These are phyloP conservation scores for Oryza nivara DNA, from an alignment of 176 grass and related monocot species.

Conservation along the genomic window DNA sequence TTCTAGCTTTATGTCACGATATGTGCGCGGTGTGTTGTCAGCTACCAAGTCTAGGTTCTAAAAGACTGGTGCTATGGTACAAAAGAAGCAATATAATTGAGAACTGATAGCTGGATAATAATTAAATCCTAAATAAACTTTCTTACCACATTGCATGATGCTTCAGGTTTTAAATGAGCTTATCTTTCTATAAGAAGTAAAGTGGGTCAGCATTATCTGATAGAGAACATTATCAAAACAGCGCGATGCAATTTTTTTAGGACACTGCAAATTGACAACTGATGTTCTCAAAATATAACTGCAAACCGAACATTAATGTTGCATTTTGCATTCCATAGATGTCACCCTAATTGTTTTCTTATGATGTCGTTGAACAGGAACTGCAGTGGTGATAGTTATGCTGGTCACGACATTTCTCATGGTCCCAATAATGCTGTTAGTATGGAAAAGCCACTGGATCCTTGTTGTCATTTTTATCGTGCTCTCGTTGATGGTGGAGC, in stretches of 20 bases:
- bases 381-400: conserved; percentile 89
- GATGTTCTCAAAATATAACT: neutral
- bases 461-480: conserved; percentile 65
- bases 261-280: neutral
- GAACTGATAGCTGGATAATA: conserved; percentile 2
- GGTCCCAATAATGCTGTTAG: conserved; percentile 79
- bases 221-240: neutral
- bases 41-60: neutral
- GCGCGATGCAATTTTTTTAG: neutral
- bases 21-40: neutral
- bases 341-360: conserved; percentile 22
- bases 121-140: neutral
- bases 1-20: neutral
- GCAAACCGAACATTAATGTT: conserved; percentile 7
- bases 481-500: conserved; percentile 66
- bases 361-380: conserved; percentile 55
- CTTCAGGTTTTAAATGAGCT: neutral
- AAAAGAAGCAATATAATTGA: neutral
- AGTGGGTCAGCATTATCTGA: conserved; percentile 1
- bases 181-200: neutral
- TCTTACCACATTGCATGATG: neutral
- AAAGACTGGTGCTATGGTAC: neutral
- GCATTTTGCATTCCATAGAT: conserved; percentile 13
- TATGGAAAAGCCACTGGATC: conserved; percentile 82
- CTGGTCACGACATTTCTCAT: conserved; percentile 82